Evolutionary conservation across 1,139 yeast species (phyloP).

Genomic region (Zygosaccharomyces pseudobailii): DNA sequence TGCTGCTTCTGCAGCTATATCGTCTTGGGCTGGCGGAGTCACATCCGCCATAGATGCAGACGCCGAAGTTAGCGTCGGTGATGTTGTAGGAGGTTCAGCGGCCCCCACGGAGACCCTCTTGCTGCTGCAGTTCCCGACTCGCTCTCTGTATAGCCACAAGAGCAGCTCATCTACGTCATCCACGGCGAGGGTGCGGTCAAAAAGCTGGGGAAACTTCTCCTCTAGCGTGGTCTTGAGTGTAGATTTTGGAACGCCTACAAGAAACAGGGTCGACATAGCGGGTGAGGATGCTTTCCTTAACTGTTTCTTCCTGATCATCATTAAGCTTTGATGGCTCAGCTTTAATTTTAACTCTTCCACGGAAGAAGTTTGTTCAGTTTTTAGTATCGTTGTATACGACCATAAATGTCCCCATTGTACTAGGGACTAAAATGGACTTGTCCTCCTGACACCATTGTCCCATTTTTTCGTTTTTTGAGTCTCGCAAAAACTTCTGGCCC

Average conservation of each 20-base stretch:
- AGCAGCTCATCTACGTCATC: constrained; percentile 6
- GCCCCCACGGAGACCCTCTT: background rate
- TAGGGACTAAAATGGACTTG: no score
- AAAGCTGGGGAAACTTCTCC: background rate
- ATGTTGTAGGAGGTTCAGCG: no score
- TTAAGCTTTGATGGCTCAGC: background rate
- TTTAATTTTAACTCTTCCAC: background rate
- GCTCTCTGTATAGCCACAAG: constrained; percentile 7
- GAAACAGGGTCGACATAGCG: constrained; percentile 11
- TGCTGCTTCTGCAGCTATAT: background rate
- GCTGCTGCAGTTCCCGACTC: constrained; percentile 1
- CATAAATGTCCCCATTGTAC: no score
- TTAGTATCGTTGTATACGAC: no score
- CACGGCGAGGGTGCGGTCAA: constrained; percentile 7
- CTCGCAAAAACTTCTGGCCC: no score
- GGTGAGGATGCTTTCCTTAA: background rate
- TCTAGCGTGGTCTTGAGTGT: constrained; percentile 1
- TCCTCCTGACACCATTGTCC: no score
- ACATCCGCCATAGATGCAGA: background rate
- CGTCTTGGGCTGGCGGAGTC: background rate
- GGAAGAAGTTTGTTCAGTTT: no score
- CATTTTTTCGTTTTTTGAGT: no score
- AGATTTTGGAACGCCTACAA: constrained; percentile 6
- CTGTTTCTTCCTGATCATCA: background rate
- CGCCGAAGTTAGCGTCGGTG: background rate